These are phyloP conservation scores for Fusarium foetens DNA, from an alignment of 2,329 filamentous ascomycete genomes.

Conservation along the genomic window DNA sequence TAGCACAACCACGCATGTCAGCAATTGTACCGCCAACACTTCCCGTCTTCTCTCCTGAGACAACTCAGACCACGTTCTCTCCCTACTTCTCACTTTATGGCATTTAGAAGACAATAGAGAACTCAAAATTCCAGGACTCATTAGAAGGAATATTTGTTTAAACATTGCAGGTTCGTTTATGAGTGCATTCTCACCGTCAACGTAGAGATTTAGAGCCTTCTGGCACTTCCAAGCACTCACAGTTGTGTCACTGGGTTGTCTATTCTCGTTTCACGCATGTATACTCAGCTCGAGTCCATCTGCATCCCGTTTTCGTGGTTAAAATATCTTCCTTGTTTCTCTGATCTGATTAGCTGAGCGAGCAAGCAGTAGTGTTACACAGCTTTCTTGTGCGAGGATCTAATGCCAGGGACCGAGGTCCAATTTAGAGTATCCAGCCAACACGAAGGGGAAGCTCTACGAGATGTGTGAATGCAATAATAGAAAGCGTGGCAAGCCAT, in stretches of 20 bases:
- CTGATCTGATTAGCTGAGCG: background rate
- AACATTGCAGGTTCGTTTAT: fast-evolving
- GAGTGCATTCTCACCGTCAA: no score
- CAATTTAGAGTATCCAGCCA: background rate
- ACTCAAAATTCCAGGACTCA: fast-evolving
- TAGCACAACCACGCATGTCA: conserved; percentile 4
- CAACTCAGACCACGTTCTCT: background rate
- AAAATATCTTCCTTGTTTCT: background rate
- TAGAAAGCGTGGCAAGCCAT: background rate
- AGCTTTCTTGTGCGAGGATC: background rate
- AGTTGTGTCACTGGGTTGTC: background rate
- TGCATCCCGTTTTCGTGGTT: conserved; percentile 2
- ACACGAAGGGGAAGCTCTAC: background rate
- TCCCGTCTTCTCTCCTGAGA: background rate
- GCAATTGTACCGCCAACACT: background rate
- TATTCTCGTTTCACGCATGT: background rate
- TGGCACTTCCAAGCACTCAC: background rate
- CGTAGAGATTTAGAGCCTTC: no score
- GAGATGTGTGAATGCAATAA: background rate
- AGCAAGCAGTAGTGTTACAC: background rate
- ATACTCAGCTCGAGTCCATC: background rate
- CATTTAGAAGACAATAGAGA: fast-evolving
- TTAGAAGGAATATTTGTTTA: fast-evolving
- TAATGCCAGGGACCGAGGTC: conserved; percentile 25
- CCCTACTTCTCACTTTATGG: fast-evolving